Conservation (phyloP, 495 filamentous ascomycete species). For the Lineolata rhizophorae region DNA sequence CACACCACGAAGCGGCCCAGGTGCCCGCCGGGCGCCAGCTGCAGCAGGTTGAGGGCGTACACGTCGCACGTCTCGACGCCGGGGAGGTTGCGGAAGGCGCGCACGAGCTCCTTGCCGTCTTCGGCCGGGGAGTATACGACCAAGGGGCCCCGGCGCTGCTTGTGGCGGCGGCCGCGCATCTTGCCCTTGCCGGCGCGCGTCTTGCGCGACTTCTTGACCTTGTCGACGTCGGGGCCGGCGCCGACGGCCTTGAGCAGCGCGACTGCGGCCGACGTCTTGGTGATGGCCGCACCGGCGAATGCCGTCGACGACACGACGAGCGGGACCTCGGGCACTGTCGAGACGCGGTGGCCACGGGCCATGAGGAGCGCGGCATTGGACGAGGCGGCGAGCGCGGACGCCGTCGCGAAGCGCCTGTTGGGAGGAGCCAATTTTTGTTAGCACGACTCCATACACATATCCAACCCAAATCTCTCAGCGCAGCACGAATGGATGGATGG, state of each 20-base stretch:
- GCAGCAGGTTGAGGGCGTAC: slow-evolving; percentile 90
- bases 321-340: slow-evolving; percentile 81
- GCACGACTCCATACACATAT: too few species aligned
- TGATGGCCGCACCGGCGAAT: slow-evolving; percentile 52
- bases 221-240: slow-evolving; percentile 73
- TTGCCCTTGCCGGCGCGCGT: slow-evolving; percentile 96
- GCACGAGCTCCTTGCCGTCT: slow-evolving; percentile 77
- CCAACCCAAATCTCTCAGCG: too few species aligned
- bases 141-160: slow-evolving; percentile 89
- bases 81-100: slow-evolving; percentile 92
- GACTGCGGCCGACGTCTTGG: slow-evolving; percentile 77
- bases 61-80: slow-evolving; percentile 95
- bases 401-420: slow-evolving; percentile 87
- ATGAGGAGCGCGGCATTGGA: slow-evolving; percentile 82
- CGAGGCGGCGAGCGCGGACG: slow-evolving; percentile 89
- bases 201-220: slow-evolving; percentile 86
- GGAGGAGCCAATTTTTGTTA: slow-evolving; percentile 1
- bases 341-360: slow-evolving; percentile 90
- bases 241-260: slow-evolving; percentile 72
- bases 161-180: slow-evolving; percentile 79
- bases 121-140: slow-evolving; percentile 87
- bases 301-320: slow-evolving; percentile 80
- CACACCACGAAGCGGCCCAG: slow-evolving; percentile 98
- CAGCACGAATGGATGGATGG: too few species aligned
- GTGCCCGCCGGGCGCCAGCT: slow-evolving; percentile 95